Conservation (phyloP, 768 basidiomycete genomes). For the Cystobasidiopsis lactophilus region DNA sequence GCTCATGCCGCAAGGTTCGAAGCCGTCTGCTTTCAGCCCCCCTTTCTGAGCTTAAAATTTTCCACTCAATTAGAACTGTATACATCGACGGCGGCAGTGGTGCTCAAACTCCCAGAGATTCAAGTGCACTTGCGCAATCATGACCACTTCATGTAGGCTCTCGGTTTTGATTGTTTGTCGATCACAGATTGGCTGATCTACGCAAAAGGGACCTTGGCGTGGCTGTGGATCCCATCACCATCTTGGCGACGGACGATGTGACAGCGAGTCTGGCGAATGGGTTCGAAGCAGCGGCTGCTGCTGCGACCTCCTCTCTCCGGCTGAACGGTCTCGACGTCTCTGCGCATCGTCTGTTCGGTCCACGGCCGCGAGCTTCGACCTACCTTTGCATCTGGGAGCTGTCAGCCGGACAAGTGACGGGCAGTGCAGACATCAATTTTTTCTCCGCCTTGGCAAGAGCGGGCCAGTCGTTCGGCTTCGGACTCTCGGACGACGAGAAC, state of each 20-base stretch:
- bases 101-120: slow-evolving; percentile 41
- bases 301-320: not conserved
- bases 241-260: slow-evolving; percentile 31
- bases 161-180: not conserved
- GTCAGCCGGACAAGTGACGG: slow-evolving; percentile 41
- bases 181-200: too few species aligned
- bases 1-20: not conserved
- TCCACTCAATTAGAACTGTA: slow-evolving; percentile 34
- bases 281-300: not conserved
- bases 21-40: not conserved
- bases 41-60: slow-evolving; percentile 51
- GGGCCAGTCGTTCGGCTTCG: slow-evolving; percentile 41
- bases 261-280: slow-evolving; percentile 18
- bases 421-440: slow-evolving; percentile 26
- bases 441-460: slow-evolving; percentile 38
- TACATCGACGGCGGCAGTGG: slow-evolving; percentile 26
- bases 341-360: slow-evolving; percentile 72
- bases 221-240: slow-evolving; percentile 42
- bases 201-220: slow-evolving; percentile 45
- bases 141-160: slow-evolving; percentile 68
- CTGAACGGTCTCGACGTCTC: slow-evolving; percentile 50
- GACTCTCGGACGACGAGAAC: slow-evolving; percentile 55
- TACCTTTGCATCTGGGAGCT: slow-evolving; percentile 92
- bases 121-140: slow-evolving; percentile 57
- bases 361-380: slow-evolving; percentile 55